Evolutionary conservation across 768 basidiomycete genomes (phyloP).

Genomic region (Leccinum arenicola): DNA sequence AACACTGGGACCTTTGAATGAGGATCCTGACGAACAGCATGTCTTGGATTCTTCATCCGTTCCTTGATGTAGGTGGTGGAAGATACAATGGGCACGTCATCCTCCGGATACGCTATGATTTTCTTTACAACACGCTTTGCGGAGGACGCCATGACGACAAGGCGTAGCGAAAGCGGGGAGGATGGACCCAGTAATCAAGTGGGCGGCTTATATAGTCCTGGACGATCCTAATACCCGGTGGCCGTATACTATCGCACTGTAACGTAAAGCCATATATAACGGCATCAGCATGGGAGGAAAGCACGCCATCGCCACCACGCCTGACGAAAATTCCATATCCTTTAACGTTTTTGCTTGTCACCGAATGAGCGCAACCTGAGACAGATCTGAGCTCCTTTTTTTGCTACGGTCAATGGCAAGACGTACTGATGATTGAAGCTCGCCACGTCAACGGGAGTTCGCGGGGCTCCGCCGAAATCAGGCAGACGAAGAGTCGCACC

Average conservation of each 20-base stretch:
- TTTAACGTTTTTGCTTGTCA: neutral
- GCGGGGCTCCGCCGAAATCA: neutral
- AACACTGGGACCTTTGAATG: neutral
- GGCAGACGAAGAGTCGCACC: neutral
- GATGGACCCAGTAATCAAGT: neutral
- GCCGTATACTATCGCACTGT: neutral
- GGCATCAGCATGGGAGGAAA: neutral
- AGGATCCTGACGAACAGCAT: neutral
- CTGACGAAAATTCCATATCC: neutral
- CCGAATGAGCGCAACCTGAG: neutral
- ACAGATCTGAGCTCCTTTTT: neutral
- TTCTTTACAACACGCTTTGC: neutral
- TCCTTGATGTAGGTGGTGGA: neutral
- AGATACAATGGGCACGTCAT: neutral
- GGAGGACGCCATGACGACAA: neutral
- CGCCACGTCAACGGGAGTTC: neutral
- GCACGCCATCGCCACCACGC: neutral
- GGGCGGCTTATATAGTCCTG: neutral
- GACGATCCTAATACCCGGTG: neutral
- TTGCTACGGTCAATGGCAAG: neutral
- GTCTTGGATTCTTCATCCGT: neutral
- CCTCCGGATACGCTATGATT: neutral
- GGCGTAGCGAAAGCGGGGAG: neutral
- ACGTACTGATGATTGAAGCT: neutral
- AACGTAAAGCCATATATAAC: neutral